Base-by-base conservation (phyloP, 2,329 filamentous ascomycete genomes). In the Chalaropsis thielavioides region DNA sequence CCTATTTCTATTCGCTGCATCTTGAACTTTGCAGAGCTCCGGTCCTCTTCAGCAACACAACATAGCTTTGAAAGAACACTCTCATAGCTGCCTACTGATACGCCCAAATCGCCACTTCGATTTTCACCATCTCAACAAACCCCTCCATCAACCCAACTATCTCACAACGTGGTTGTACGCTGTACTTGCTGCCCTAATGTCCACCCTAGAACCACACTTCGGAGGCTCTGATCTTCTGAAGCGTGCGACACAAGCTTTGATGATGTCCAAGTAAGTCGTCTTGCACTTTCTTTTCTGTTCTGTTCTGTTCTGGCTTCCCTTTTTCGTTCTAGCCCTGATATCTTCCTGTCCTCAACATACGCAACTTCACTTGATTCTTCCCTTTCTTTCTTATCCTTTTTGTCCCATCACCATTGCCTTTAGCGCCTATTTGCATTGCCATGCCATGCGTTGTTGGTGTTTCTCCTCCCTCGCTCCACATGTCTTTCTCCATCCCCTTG, bases 181-280 rank as follows among this genome's bases (percentile, higher is more conserved):
- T 27, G 17, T 58, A 58, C 54, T 58, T 38, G 27, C 54, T 58
- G 54, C 27, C 31, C 41, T 27, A 24, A 66, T 66, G 64, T 63
- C 64, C 11, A 49, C 61, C 35, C 59, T 61, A 27, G 46, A 63
- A 41, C 56, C 62, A 51, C 43, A 74, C 70, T 71, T 72, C 41
- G 77, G 78, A 71, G 76, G 79, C 69, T 82, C 80, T 70, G 82
- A 85, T 73, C 75, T 85, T 69, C 73, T 85, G 68, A 77, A 80
- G 71, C 77, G 81, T 72, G 82, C 82, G 68, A 85, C 82, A n/a
- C 81, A 84, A 71, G 80, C 79, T 69, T 81, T 84, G 79, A 82
- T 85, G 80, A 80, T 80, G 77, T 83, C 81, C 75, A 84, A 76
- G 81, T 83, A 79, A 73, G 81, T 79, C 24, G 19, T 51, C 35